Evolutionary conservation across 176 grass and related monocot genomes (phyloP), one percentile per base, ranked within the genome.

Genomic region (Aegilops bicornis): DNA sequence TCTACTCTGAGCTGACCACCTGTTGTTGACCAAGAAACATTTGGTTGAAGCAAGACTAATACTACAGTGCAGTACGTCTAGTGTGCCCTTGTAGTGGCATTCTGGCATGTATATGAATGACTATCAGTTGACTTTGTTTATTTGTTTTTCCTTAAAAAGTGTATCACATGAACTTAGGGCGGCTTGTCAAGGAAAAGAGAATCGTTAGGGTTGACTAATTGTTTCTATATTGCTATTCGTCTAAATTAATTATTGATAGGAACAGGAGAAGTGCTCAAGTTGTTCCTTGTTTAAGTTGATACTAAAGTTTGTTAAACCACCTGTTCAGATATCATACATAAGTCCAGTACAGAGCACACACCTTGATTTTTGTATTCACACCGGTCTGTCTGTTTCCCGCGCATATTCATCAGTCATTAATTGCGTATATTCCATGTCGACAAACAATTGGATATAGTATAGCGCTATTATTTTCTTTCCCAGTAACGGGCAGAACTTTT

Each of bases 11-110:
- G 56, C 56, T 60, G 56, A 60, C 56, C 56, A 60, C 19, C 29
- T 77, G 17, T 87, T 88, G 70, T 77, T 69, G 70, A 71, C 77
- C 62, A 64, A 40, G 27, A 54, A 50, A 50, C 64, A 75, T 76
- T 61, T 76, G 45, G 63, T 69, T 40, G 39, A 77, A 54, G 50
- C 23, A 81, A 45, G 62, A 54, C 62, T 80, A 47, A 6, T 67
- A 69, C 10, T 69, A 68, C 33, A 22, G 10, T 66, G 43, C 19
- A 29, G 64, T 70, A 43, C 24, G 10, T 17, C 6, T 43, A 63
- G 58, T 75, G 25, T 84, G 48, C 14, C 13, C 19, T 69, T 83
- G 31, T 24, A 54, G 11, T 79, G 42, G 52, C 29, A 50, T 82
- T 90, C 23, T 81, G 15, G 29, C 33, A 12, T 58, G 5, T 23